phyloP scores from a whole-genome alignment of 352 stramenopile genomes.

The Elongisporangium anandrum region DNA sequence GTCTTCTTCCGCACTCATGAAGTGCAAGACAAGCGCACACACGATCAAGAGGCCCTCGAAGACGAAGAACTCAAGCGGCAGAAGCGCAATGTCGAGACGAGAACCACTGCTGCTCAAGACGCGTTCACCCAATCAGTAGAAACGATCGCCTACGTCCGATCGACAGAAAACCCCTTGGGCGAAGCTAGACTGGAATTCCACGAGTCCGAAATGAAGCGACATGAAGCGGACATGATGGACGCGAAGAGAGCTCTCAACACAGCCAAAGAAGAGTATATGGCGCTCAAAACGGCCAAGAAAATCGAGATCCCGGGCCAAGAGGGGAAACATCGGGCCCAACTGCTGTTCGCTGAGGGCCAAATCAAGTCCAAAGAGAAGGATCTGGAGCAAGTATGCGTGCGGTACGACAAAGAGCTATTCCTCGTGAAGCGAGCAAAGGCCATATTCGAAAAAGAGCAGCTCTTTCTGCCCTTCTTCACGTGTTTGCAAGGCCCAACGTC shows the following conservation, averaged over 20 bases:
- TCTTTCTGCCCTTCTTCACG: conserved; percentile 62
- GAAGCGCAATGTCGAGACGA: conserved; percentile 28
- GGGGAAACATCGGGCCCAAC: conserved; percentile 50
- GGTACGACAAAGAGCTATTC: conserved; percentile 74
- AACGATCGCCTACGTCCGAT: conserved; percentile 34
- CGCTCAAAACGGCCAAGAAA: conserved; percentile 40
- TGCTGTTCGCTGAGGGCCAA: conserved; percentile 72
- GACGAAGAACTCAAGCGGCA: conserved; percentile 47
- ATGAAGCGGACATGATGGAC: conserved; percentile 38
- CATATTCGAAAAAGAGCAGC: conserved; percentile 47
- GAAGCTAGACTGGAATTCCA: conserved; percentile 59
- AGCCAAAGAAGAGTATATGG: conserved; percentile 68
- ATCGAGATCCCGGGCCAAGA: conserved; percentile 40
- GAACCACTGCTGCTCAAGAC: conserved; percentile 38
- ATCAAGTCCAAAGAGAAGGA: conserved; percentile 60
- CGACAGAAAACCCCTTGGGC: conserved; percentile 38
- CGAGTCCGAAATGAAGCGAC: conserved; percentile 40
- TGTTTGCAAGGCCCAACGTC: conserved; percentile 22
- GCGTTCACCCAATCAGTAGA: conserved; percentile 27
- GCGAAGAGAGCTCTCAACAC: conserved; percentile 37
- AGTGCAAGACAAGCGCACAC: conserved; percentile 50
- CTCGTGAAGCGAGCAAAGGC: conserved; percentile 57
- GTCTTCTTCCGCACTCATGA: conserved; percentile 75
- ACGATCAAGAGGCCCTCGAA: conserved; percentile 47
- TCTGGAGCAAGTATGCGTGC: conserved; percentile 36